Evolutionary conservation across 2,329 filamentous ascomycete species (phyloP).

Genomic region (Talaromyces sp.): DNA sequence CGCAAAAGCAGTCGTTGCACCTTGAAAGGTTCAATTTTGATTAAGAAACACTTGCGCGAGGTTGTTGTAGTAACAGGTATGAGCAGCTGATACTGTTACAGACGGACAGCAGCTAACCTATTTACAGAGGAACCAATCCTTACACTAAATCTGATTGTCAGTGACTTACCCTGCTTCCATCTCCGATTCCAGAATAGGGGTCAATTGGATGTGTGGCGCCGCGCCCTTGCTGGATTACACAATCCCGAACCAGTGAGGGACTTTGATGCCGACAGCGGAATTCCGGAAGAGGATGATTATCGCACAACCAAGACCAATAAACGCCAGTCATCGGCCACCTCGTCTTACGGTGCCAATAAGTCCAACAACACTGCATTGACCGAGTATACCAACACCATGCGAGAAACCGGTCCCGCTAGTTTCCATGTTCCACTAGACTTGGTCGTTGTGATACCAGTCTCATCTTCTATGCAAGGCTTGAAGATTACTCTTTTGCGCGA

Average conservation of each 20-base stretch:
- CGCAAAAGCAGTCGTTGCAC: constrained; percentile 75
- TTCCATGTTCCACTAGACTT: constrained; percentile 91
- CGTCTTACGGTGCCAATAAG: constrained; percentile 75
- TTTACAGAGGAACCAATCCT: constrained; percentile 72
- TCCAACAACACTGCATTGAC: constrained; percentile 86
- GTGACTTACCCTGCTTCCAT: constrained; percentile 90
- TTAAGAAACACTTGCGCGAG: constrained; percentile 95
- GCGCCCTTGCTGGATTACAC: constrained; percentile 80
- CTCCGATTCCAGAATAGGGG: constrained; percentile 76
- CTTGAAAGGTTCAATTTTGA: constrained; percentile 93
- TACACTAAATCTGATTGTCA: constrained; percentile 85
- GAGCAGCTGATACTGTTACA: not conserved
- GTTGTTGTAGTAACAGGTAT: constrained; percentile 64
- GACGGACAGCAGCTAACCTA: not conserved
- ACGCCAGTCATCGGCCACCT: constrained; percentile 78
- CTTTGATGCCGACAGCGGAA: constrained; percentile 75
- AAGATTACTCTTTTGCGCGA: constrained; percentile 95
- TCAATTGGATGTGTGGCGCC: constrained; percentile 87
- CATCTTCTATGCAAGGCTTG: constrained; percentile 98
- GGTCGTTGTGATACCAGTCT: constrained; percentile 94
- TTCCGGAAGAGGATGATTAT: constrained; percentile 86
- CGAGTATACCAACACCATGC: constrained; percentile 77
- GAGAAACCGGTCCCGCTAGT: constrained; percentile 48
- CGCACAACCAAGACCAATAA: constrained; percentile 56
- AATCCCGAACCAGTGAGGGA: constrained; percentile 64